Conservation (phyloP, 345 rosid species). For the Eucalyptus sp. region DNA sequence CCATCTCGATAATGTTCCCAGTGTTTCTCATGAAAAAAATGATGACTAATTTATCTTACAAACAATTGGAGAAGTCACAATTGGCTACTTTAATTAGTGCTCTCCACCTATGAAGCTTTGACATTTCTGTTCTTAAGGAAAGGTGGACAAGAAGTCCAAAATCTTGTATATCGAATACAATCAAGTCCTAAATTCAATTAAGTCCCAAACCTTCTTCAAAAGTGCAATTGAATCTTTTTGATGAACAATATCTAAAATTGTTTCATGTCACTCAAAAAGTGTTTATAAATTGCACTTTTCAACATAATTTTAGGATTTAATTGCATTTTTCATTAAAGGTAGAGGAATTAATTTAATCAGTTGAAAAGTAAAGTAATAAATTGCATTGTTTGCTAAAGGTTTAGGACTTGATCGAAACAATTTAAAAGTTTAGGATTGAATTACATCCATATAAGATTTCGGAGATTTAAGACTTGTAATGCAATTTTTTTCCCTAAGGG, state of each 20-base stretch:
- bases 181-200: neutral
- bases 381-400: too few species aligned
- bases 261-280: neutral
- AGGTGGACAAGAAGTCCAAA: neutral
- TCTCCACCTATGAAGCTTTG: neutral
- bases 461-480: neutral
- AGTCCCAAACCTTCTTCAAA: too few species aligned
- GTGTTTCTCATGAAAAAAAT: neutral
- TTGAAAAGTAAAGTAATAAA: too few species aligned
- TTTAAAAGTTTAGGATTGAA: too few species aligned
- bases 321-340: too few species aligned
- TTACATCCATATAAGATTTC: neutral
- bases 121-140: neutral
- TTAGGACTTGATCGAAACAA: too few species aligned
- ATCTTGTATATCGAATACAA: neutral
- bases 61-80: neutral
- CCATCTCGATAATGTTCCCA: neutral
- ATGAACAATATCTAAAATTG: neutral
- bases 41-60: neutral
- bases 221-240: too few species aligned
- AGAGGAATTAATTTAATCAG: too few species aligned
- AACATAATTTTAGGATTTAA: too few species aligned
- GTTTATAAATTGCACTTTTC: too few species aligned
- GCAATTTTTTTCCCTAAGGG: neutral
- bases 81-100: neutral